Conservation (phyloP, 805 yeast genomes). For the Pichia exigua region DNA sequence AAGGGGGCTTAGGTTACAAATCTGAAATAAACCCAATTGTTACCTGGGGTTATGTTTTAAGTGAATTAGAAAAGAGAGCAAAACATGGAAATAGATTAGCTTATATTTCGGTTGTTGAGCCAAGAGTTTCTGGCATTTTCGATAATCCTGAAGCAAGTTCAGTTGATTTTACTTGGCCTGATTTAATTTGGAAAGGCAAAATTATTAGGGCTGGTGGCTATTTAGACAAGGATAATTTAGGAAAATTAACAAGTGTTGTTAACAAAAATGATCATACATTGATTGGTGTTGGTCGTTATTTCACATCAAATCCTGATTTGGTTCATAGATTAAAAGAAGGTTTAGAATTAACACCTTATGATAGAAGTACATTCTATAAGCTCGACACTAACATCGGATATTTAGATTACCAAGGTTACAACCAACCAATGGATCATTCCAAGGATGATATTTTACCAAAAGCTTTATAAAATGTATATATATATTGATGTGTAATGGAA, state of each 20-base stretch:
- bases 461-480: slow-evolving; percentile 4
- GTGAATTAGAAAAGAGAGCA: slow-evolving; percentile 30
- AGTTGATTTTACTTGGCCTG: slow-evolving; percentile 14
- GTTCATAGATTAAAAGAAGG: slow-evolving; percentile 31
- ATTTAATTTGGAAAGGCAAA: slow-evolving; percentile 18
- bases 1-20: slow-evolving; percentile 31
- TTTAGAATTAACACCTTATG: slow-evolving; percentile 29
- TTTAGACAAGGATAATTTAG: slow-evolving; percentile 21
- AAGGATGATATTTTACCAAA: slow-evolving; percentile 7
- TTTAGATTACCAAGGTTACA: slow-evolving; percentile 8
- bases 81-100: slow-evolving; percentile 15
- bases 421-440: slow-evolving; percentile 10
- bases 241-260: slow-evolving; percentile 7
- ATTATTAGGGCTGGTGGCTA: slow-evolving; percentile 18
- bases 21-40: slow-evolving; percentile 30
- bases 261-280: slow-evolving; percentile 34
- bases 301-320: slow-evolving; percentile 39
- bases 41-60: slow-evolving; percentile 31
- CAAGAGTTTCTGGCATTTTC: slow-evolving; percentile 57
- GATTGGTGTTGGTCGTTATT: slow-evolving; percentile 34
- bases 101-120: slow-evolving; percentile 38
- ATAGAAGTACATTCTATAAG: slow-evolving; percentile 33
- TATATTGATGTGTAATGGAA: background rate
- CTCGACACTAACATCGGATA: slow-evolving; percentile 10
- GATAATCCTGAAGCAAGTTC: slow-evolving; percentile 6